Evolutionary conservation across 1,284 basidiomycete genomes (phyloP), one percentile per base, ranked within the genome.

Genomic region (Erythrobasidium hasegawianum): DNA sequence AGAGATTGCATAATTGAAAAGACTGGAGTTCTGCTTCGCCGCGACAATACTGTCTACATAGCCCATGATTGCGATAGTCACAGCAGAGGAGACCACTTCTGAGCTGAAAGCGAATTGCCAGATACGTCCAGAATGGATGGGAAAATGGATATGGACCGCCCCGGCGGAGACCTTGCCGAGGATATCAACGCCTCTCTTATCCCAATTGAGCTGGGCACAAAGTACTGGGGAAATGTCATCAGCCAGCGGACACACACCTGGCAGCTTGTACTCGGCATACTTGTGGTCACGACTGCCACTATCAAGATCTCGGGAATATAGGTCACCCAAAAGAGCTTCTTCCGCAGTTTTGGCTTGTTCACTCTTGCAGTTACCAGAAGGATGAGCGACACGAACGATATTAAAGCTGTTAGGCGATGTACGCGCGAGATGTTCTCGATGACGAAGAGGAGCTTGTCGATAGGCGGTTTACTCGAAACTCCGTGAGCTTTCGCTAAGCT

Each of bases 1-100:
- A 70, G 87, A 89, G 72, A 97, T 89, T 0, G 87, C 84, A 76
- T 97, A 87, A 1, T 89, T 88, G 74, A 87, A 95, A 24, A 86
- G 84, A 2, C 85, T 83, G 0, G 86, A 85, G 70, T 89, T 92
- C 75, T 94, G 90, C 74, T 96, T 92, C 1, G 89, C 89, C 0
- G 88, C 86, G 1, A 89, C 87, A 65, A 90, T 89, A 70, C 85
- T 87, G 74, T 92, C 90, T 59, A 91, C 58, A 41, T 60, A 69
- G 4, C 66, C 65, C 45, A 69, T 59, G 29, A 69, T 47, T n/a
- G 69, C 57, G 38, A 66, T 70, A 20, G 67, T 68, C 18, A 61
- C 38, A 29, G 59, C 58, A 13, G 59, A 54, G 29, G 53, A 41
- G n/a, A 59, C 50, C 1, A 57, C 53, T 20, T 65, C 62, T 14